Evolutionary conservation across 257 asterid species (phyloP), one percentile per base, ranked within the genome.

Genomic region (Catharanthus roseus): DNA sequence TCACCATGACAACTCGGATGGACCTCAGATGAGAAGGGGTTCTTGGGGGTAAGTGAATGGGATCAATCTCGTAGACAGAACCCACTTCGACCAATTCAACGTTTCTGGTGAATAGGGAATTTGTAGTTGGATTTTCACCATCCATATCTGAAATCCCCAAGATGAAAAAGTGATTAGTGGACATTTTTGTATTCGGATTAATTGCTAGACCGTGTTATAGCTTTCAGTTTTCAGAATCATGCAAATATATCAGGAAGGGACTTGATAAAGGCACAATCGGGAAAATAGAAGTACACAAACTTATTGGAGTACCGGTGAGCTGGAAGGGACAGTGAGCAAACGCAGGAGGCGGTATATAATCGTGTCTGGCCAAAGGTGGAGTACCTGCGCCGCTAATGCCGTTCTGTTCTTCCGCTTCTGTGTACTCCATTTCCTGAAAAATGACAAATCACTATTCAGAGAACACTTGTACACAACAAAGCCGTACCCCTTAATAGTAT

Each of bases 1-100:
- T 78, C 77, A 89, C 98, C 96, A 93, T 86, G 2, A 74, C 98
- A 45, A 93, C 92, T 47, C 96, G 83, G 70, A 89, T 86, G 72
- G 87, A 83, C 80, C 79, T 83, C 77, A 93, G 91, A 31, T 90
- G 95, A 74, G 68, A 74, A 23, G 98, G 98, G 26, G 90, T 84
- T 65, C 90, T 79, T 26, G 80, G 82, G 36, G 98, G 96, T 36
- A 93, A 84, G 66, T 81, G 83, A 69, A 69, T 6, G 74, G 86
- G 97, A 77, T 89, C 89, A 28, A 93, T 81, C 92, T 90, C 96
- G 72, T 87, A 93, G 29, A 93, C 75, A 71, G 74, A 78, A 47
- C 97, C 96, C 57, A 77, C 77, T 75, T 80, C 72, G 64, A 90
- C 36, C 31, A 19, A 6, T 53, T 64, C 49, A 38, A 50, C 16